These are phyloP conservation scores for Skeletonema potamos DNA, from an alignment of 108 stramenopile genomes.

Conservation along the genomic window DNA sequence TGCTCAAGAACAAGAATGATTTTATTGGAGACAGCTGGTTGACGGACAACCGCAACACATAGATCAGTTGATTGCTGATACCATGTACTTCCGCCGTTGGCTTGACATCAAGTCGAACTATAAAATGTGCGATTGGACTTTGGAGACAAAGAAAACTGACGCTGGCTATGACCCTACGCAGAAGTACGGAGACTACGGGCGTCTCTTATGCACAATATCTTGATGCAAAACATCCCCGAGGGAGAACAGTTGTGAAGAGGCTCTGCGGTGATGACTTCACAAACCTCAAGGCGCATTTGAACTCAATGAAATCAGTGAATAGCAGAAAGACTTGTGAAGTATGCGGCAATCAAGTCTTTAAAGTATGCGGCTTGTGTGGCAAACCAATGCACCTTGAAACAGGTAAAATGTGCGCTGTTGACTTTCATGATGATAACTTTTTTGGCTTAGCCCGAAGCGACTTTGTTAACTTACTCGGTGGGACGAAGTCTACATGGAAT, in stretches of 20 bases:
- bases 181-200: not conserved
- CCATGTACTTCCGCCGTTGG: not conserved
- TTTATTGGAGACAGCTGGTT: not conserved
- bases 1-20: not conserved
- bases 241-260: not conserved
- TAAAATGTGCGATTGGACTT: not conserved
- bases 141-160: not conserved
- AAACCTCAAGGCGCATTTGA: not conserved
- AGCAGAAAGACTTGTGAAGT: not conserved
- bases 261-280: not conserved
- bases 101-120: not conserved
- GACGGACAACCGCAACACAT: not conserved
- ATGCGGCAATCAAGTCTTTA: not conserved
- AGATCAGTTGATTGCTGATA: not conserved
- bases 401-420: not conserved
- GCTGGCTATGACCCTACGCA: slow-evolving; percentile 5
- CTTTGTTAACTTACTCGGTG: not conserved
- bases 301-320: not conserved
- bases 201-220: not conserved
- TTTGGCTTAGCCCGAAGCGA: not conserved
- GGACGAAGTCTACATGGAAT: not conserved
- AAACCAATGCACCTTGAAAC: not conserved
- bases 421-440: not conserved
- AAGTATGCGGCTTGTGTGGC: not conserved
- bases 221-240: not conserved